phyloP scores from a whole-genome alignment of 140 eudicot genomes.

The Erigeron philadelphicus region DNA sequence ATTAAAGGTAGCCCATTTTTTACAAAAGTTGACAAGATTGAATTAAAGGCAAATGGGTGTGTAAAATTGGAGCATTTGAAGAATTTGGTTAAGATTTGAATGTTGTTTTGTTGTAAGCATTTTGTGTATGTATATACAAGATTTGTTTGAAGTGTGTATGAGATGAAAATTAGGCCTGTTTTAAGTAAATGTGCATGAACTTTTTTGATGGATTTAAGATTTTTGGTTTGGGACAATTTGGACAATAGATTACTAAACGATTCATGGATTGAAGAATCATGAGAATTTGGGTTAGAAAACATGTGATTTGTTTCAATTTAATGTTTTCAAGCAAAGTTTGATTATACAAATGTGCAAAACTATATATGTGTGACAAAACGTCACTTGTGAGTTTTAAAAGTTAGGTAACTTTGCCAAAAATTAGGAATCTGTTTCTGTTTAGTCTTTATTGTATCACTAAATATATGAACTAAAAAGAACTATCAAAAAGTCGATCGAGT shows the following conservation, averaged over 20 bases:
- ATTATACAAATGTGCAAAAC: too few relatives aligned
- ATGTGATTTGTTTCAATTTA: neutral
- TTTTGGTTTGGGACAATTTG: conserved; percentile 37
- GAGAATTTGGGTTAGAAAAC: conserved; percentile 18
- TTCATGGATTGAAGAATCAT: conserved; percentile 25
- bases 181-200: conserved; percentile 50
- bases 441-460: too few relatives aligned
- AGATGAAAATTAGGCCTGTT: conserved; percentile 49
- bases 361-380: too few relatives aligned
- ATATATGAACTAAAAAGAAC: too few relatives aligned
- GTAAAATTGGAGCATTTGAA: conserved; percentile 40
- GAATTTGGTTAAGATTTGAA: conserved; percentile 44
- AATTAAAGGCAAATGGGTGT: conserved; percentile 65
- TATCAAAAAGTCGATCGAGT: neutral
- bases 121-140: conserved; percentile 48
- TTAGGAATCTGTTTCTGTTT: too few relatives aligned
- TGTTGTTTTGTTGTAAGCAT: conserved; percentile 27
- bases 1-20: conserved; percentile 47
- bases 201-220: conserved; percentile 40
- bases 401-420: too few relatives aligned
- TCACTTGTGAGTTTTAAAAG: too few relatives aligned
- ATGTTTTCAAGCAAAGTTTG: too few relatives aligned
- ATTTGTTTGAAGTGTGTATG: conserved; percentile 50
- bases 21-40: conserved; percentile 48
- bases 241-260: conserved; percentile 36